Evolutionary conservation across 495 filamentous ascomycete genomes (phyloP), one percentile per base, ranked within the genome.

Genomic region (Stereocaulon alpinum): DNA sequence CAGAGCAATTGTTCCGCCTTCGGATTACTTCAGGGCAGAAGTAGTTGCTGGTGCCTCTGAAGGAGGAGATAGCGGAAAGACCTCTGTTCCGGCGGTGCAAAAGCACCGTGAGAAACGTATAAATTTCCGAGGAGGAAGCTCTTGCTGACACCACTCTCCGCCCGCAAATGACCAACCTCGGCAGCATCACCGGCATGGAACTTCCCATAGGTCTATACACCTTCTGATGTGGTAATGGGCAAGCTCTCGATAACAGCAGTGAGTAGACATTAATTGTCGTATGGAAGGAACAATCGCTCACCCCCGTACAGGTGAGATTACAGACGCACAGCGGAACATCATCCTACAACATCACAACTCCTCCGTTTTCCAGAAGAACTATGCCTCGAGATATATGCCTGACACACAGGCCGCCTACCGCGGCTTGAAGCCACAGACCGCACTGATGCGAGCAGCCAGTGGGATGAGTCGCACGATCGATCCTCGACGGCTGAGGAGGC

Each of bases 191-290:
- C 4, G 37, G 22, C 40, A 58, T 62, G 18, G 34, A 58, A 48
- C 47, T 62, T 54, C 27, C 48, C 30, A 62, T 18, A 15, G 20
- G 14, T 45, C 12, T 17, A 22, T 62, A 54, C 32, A 62, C 18
- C 24, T 62, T 62, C 6, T 18, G 29, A 54, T 22, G 37, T 22
- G 29, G 30, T 24, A 62, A 58, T 29, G 17, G 15, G 17, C 12
- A 58, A 62, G 60, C 55, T 54, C 37, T 62, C 22, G 34, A 58
- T 30, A 62, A 62, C 22, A 62, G 32, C 29, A 62, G 27, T 62
- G 48, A 58, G 40, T 62, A 22, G 15, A 37, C 34, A 11, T 43
- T 22, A 0, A 20, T 58, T 58, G 1, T 14, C 58, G n/a, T 7
- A 10, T 62, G 14, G 10, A 44, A 10, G 15, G 20, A 40, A 40